Evolutionary conservation across 805 yeast genomes (phyloP).

Genomic region (Pichia scutulata): DNA sequence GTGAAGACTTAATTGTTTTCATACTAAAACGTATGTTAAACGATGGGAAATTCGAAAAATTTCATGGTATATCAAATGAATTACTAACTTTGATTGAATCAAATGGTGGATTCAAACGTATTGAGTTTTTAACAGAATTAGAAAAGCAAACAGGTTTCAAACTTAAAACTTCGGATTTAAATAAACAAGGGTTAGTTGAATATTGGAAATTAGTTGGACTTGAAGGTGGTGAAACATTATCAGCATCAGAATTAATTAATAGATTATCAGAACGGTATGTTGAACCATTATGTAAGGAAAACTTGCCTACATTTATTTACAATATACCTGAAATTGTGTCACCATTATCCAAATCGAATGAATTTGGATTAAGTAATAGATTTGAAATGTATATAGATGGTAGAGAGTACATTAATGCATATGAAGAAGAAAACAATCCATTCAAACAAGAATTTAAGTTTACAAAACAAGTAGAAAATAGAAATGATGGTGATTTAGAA

Average conservation of each 20-base stretch:
- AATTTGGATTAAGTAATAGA: conserved; percentile 28
- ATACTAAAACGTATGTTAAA: conserved; percentile 31
- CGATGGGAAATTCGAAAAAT: conserved; percentile 9
- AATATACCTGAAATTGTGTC: conserved; percentile 83
- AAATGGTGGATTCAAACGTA: conserved; percentile 29
- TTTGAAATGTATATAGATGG: conserved; percentile 82
- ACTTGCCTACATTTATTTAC: conserved; percentile 63
- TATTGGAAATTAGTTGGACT: background rate
- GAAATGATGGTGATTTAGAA: conserved; percentile 49
- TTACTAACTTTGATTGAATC: conserved; percentile 10
- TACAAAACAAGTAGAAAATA: conserved; percentile 43
- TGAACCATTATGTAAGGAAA: conserved; percentile 50
- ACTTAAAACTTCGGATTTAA: background rate
- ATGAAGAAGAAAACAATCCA: conserved; percentile 94
- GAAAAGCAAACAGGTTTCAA: conserved; percentile 43
- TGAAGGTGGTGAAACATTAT: background rate
- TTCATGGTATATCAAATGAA: conserved; percentile 20
- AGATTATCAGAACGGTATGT: conserved; percentile 34
- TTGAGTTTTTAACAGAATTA: conserved; percentile 63
- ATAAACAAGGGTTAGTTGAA: background rate
- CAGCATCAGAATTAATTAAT: conserved; percentile 21
- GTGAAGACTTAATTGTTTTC: conserved; percentile 47
- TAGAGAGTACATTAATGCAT: conserved; percentile 81
- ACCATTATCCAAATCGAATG: conserved; percentile 73
- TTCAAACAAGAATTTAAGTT: conserved; percentile 60